A percentile compares a stretch with the other conserved stretches of the same genome.
phyloP scores from a whole-genome alignment of 2,329 filamentous ascomycete species.

The Monilinia laxa region DNA sequence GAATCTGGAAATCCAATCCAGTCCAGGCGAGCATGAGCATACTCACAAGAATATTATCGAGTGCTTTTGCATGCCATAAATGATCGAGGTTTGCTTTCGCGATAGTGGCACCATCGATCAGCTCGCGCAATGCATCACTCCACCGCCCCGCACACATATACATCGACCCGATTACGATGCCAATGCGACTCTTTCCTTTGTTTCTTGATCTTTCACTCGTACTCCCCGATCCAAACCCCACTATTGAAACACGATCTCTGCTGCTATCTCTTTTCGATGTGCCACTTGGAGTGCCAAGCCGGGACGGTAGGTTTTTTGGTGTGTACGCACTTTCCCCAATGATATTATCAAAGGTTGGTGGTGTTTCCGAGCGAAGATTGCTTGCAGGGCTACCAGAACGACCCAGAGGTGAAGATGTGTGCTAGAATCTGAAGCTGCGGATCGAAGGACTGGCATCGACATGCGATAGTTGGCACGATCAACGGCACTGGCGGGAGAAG shows the following conservation, averaged over 20 bases:
- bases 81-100: constrained; percentile 83
- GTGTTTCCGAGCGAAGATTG: constrained; percentile 25
- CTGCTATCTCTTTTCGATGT: constrained; percentile 32
- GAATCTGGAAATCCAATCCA: constrained; percentile 79
- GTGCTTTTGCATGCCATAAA: constrained; percentile 94
- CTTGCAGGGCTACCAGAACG: constrained; percentile 44
- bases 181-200: constrained; percentile 76
- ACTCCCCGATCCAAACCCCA: constrained; percentile 70
- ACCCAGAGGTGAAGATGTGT: constrained; percentile 33
- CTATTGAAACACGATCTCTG: constrained; percentile 58
- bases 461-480: constrained; percentile 68
- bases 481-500: constrained; percentile 51
- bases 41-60: constrained; percentile 83
- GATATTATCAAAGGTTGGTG: constrained; percentile 37
- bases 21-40: constrained; percentile 83
- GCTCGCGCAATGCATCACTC: constrained; percentile 81
- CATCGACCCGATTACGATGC: constrained; percentile 78
- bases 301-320: constrained; percentile 29
- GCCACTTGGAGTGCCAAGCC: constrained; percentile 30
- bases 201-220: constrained; percentile 75
- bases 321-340: constrained; percentile 27
- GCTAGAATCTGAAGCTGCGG: constrained; percentile 39
- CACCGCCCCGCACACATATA: constrained; percentile 89
- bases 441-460: constrained; percentile 69
- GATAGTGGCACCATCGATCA: constrained; percentile 74